phyloP scores from a whole-genome alignment of 306 rosid species.

The Biancaea sappan region DNA sequence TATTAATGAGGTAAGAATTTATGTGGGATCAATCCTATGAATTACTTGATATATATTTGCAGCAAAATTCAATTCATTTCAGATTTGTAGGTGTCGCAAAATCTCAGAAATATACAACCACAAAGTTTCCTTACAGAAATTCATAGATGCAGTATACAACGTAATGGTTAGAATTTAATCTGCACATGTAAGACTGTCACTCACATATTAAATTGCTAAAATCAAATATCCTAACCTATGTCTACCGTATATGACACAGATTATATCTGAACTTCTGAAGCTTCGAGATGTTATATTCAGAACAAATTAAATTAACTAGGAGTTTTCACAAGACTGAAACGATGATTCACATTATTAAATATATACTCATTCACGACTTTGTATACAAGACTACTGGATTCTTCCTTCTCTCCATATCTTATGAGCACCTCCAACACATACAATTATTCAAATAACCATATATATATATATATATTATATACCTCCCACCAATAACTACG shows the following conservation, averaged over 20 bases:
- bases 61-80: background rate
- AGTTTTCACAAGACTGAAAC: slow-evolving; percentile 30
- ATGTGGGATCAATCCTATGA: background rate
- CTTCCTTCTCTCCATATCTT: slow-evolving; percentile 36
- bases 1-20: background rate
- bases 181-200: background rate
- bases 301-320: too few relatives aligned
- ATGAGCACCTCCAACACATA: slow-evolving; percentile 46
- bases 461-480: background rate
- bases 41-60: too few relatives aligned
- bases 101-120: background rate
- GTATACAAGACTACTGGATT: slow-evolving; percentile 55
- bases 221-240: background rate
- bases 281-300: too few relatives aligned
- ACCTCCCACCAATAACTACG: slow-evolving; percentile 45
- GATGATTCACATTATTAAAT: slow-evolving; percentile 45
- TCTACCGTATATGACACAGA: background rate
- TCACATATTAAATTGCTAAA: background rate
- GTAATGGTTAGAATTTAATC: background rate
- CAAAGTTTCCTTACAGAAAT: background rate
- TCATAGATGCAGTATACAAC: background rate
- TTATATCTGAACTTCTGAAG: too few relatives aligned
- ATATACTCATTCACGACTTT: slow-evolving; percentile 49
- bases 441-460: slow-evolving; percentile 38
- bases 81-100: background rate